Evolutionary conservation across 306 rosid genomes (phyloP).

Genomic region (Pachyrhizus erosus): DNA sequence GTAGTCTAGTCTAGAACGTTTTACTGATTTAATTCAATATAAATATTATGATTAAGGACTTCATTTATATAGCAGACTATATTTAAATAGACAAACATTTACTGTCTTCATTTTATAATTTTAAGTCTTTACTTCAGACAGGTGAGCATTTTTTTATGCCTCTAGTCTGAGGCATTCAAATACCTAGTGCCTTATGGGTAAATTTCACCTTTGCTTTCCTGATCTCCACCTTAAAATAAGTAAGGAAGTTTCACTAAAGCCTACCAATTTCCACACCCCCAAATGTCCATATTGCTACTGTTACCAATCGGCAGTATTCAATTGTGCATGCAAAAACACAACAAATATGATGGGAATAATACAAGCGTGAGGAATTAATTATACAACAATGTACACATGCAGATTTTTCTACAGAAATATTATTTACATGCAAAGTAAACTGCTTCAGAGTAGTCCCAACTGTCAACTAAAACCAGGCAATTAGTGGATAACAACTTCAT

Average conservation of each 20-base stretch:
- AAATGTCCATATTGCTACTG: neutral
- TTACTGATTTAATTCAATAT: neutral
- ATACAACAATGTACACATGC: neutral
- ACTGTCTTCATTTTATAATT: too few species aligned
- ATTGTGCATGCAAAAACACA: neutral
- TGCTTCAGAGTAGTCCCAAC: neutral
- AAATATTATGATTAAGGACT: neutral
- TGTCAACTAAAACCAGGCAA: neutral
- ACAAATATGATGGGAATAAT: neutral
- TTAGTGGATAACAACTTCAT: neutral
- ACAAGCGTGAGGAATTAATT: neutral
- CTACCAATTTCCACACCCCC: slow-evolving; percentile 13
- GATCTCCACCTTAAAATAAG: neutral
- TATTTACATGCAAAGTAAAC: neutral
- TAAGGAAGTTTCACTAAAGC: neutral
- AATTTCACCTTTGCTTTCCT: neutral
- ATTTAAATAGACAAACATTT: too few species aligned
- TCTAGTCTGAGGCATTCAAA: neutral
- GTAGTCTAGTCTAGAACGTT: too few species aligned
- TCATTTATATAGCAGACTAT: too few species aligned
- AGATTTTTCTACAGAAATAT: neutral
- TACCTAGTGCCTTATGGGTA: neutral
- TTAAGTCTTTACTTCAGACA: neutral
- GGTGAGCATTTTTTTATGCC: neutral
- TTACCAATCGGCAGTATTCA: neutral